These are phyloP conservation scores for Teunomyces cretensis DNA, from an alignment of 805 yeast genomes.

Conservation along the genomic window DNA sequence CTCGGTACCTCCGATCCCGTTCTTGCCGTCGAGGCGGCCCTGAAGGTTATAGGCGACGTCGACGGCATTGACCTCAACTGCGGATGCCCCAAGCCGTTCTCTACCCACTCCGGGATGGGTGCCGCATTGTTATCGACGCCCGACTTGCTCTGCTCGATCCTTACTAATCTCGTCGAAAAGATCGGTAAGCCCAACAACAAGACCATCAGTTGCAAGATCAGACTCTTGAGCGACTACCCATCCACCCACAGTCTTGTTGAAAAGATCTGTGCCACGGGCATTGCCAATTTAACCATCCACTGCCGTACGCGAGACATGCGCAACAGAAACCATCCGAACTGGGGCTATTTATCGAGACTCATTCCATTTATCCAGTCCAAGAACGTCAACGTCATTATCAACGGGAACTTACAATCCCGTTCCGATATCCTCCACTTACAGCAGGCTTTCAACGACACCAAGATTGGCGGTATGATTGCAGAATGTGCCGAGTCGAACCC, in stretches of 20 bases:
- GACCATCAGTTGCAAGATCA: conserved; percentile 88
- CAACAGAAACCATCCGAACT: conserved; percentile 76
- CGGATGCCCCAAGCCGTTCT: conserved; percentile 96
- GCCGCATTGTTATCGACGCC: conserved; percentile 88
- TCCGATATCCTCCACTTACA: conserved; percentile 55
- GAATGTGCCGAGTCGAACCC: conserved; percentile 87
- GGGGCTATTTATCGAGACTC: conserved; percentile 65
- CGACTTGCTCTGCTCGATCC: conserved; percentile 68
- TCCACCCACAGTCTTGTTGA: conserved; percentile 59
- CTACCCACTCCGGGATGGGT: conserved; percentile 96
- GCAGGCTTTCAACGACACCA: conserved; percentile 49
- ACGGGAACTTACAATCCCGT: conserved; percentile 68
- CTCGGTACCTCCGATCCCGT: conserved; percentile 85
- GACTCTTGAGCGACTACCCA: conserved; percentile 66
- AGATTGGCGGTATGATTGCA: conserved; percentile 91
- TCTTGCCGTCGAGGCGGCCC: conserved; percentile 86
- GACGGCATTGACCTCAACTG: conserved; percentile 92
- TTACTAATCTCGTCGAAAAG: conserved; percentile 65
- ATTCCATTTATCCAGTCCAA: conserved; percentile 58
- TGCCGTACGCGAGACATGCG: conserved; percentile 90
- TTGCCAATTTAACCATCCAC: conserved; percentile 82
- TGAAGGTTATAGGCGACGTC: conserved; percentile 77
- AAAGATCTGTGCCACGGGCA: conserved; percentile 65
- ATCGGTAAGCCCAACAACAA: conserved; percentile 77
- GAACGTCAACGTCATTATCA: conserved; percentile 72